These are phyloP conservation scores for Pinguiococcus pyrenoidosus DNA, from an alignment of 108 stramenopile genomes.

Conservation along the genomic window DNA sequence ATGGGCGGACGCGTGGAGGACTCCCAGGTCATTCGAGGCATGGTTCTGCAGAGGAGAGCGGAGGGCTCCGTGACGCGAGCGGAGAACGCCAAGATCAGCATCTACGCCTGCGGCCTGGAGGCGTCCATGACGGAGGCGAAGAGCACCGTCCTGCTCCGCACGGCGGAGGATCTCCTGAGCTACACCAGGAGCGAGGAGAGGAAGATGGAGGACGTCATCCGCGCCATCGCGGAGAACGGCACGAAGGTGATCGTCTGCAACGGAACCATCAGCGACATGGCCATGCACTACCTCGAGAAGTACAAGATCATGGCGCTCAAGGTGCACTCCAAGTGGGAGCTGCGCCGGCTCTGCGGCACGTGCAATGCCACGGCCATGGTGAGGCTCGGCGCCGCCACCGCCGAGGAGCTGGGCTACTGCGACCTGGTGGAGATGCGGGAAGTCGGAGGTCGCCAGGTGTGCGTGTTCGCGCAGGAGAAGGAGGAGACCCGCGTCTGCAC, in stretches of 20 bases:
- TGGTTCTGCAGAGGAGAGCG: conserved; percentile 70
- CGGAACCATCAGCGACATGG: conserved; percentile 60
- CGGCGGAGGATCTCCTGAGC: conserved; percentile 83
- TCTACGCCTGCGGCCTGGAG: conserved; percentile 92
- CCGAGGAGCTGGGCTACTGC: conserved; percentile 85
- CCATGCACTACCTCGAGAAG: conserved; percentile 87
- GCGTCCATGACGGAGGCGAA: conserved; percentile 89
- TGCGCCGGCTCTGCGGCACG: conserved; percentile 82
- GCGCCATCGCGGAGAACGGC: conserved; percentile 78
- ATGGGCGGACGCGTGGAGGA: conserved; percentile 67
- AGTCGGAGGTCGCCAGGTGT: conserved; percentile 76
- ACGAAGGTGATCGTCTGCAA: conserved; percentile 74
- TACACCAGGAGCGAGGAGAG: conserved; percentile 95
- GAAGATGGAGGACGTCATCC: conserved; percentile 92
- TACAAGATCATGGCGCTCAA: conserved; percentile 78
- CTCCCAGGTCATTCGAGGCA: conserved; percentile 70
- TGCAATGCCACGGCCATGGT: conserved; percentile 87
- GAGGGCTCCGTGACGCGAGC: conserved; percentile 53
- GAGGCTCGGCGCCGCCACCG: conserved; percentile 78
- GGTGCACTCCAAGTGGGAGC: conserved; percentile 88
- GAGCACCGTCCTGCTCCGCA: conserved; percentile 97
- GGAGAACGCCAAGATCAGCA: conserved; percentile 61
- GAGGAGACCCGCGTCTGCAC: conserved; percentile 71
- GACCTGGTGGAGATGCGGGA: conserved; percentile 57
- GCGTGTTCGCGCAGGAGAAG: conserved; percentile 66